Evolutionary conservation across 2,329 filamentous ascomycete species (phyloP), one percentile per base, ranked within the genome.

Genomic region (Juglanconis sp.): DNA sequence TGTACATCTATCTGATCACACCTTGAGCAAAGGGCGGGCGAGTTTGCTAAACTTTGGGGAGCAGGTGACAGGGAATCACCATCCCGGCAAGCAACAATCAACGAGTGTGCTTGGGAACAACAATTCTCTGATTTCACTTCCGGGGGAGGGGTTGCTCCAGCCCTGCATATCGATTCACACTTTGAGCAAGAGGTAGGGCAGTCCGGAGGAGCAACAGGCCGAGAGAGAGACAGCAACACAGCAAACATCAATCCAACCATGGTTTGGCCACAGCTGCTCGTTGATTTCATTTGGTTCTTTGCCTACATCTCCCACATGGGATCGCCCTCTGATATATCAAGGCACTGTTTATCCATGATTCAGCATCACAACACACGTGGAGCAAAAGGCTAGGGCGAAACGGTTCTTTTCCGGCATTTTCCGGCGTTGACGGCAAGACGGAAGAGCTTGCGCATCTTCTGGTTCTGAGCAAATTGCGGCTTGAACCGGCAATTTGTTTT

Each of bases 341-440:
- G 44, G 44, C n/a, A 47, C n/a, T 47, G 6, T 47, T 30, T 47
- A 24, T 47, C n/a, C 17, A 30, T 30, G 44, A 11, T 30, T 30
- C 15, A 30, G 44, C 44, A 47, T 47, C n/a, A 24, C n/a, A 8
- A 30, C n/a, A 47, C 44, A 42, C n/a, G 17, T n/a, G 44, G 44
- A 30, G 44, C 44, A 47, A 47, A 47, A 11, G n/a, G 44, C 44
- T 30, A 51, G 38, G 53, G 38, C 52, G 38, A 56, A 49, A 57
- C 30, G 35, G 44, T 36, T 42, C 4, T 47, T 47, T n/a, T 7
- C 10, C 10, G 58, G 61, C 61, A 63, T 63, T 63, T 63, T 63
- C 58, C 34, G 61, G 61, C 61, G 61, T 57, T 55, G 46, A 34
- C 51, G 61, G 58, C 57, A 56, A 54, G 40, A 56, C n/a, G n/a